Conservation (phyloP, 371 early-diverging fungal species). For the Dentiscutata heterogama region DNA sequence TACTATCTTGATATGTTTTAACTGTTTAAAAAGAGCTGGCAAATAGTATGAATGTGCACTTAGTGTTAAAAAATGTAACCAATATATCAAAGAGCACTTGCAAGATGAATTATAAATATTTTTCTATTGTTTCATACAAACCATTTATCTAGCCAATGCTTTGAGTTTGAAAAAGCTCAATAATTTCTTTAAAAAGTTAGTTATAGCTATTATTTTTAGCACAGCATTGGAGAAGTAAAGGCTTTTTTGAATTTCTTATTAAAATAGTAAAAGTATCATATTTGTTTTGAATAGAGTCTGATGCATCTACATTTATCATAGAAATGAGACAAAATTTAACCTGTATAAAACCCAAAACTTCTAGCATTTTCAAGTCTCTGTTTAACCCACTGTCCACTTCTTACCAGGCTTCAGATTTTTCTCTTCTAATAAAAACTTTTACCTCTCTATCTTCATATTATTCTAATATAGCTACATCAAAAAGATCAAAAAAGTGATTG, state of each 20-base stretch:
- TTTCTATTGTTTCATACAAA: neutral
- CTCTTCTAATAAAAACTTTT: too few species aligned
- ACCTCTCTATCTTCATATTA: too few species aligned
- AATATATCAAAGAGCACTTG: neutral
- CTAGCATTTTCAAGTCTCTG: too few species aligned
- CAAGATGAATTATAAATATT: neutral
- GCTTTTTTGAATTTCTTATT: neutral
- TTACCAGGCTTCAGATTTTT: too few species aligned
- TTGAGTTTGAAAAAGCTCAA: neutral
- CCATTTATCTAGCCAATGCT: neutral
- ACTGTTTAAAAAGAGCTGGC: neutral
- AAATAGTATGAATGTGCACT: neutral
- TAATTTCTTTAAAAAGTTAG: neutral
- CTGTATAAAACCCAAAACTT: too few species aligned
- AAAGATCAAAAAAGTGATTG: neutral
- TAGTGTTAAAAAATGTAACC: neutral
- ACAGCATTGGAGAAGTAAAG: neutral
- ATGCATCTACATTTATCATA: neutral
- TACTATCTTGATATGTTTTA: neutral
- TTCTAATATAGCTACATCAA: too few species aligned
- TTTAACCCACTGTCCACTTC: too few species aligned
- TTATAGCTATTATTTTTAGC: neutral
- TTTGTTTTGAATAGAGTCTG: neutral
- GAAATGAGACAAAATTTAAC: too few species aligned
- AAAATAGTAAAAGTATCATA: neutral